Conservation (phyloP, 768 basidiomycete genomes). For the Phylloporus rhodoxanthus region DNA sequence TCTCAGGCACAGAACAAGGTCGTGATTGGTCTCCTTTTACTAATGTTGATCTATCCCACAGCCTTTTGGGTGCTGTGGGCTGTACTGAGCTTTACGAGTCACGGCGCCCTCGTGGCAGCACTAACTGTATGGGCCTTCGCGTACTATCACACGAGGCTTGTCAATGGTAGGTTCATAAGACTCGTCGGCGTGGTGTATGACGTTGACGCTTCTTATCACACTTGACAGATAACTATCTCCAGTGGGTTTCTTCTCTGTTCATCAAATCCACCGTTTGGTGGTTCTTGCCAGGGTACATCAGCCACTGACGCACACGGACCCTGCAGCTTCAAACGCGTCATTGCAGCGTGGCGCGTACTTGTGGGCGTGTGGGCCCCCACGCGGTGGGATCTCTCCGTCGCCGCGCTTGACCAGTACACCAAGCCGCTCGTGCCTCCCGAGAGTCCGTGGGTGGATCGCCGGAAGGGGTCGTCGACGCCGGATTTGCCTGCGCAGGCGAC, state of each 20-base stretch:
- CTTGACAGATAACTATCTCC: slow-evolving; percentile 62
- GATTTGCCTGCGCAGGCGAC: slow-evolving; percentile 19
- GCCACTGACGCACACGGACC: slow-evolving; percentile 16
- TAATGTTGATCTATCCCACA: slow-evolving; percentile 73
- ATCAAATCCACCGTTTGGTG: neutral
- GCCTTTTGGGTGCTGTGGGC: slow-evolving; percentile 85
- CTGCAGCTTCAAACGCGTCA: slow-evolving; percentile 74
- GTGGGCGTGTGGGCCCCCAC: slow-evolving; percentile 91
- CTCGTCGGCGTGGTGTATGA: slow-evolving; percentile 20
- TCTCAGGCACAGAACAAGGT: slow-evolving; percentile 97
- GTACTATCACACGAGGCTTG: slow-evolving; percentile 77
- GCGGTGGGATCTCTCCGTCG: slow-evolving; percentile 70
- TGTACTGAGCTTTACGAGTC: slow-evolving; percentile 65
- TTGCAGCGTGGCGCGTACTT: slow-evolving; percentile 94
- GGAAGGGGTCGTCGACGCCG: slow-evolving; percentile 31
- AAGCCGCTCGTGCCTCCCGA: slow-evolving; percentile 59
- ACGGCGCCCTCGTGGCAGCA: slow-evolving; percentile 69
- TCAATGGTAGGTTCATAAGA: slow-evolving; percentile 61
- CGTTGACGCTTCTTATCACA: slow-evolving; percentile 8
- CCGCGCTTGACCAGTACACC: slow-evolving; percentile 70
- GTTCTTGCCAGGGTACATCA: slow-evolving; percentile 1
- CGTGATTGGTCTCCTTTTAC: slow-evolving; percentile 73
- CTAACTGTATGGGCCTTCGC: slow-evolving; percentile 70
- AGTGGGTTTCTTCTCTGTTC: slow-evolving; percentile 41
- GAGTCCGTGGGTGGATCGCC: slow-evolving; percentile 65